Conservation (phyloP, 257 asterid species). For the Asclepias syriaca region DNA sequence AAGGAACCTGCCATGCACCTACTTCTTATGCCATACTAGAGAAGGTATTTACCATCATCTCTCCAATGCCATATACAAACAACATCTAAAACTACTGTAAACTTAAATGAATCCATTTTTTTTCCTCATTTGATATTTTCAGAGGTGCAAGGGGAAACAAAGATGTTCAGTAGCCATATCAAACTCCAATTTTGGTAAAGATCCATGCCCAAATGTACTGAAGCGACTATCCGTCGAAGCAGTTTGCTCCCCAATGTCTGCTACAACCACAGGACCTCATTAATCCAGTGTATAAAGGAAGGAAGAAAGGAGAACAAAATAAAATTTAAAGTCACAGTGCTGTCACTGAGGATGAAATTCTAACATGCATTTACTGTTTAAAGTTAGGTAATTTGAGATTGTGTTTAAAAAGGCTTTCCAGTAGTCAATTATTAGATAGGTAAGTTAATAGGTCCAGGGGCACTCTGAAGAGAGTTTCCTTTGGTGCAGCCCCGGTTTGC, state of each 20-base stretch:
- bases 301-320: background rate
- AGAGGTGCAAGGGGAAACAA: constrained; percentile 76
- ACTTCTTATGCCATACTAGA: constrained; percentile 48
- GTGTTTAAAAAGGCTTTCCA: constrained; percentile 28
- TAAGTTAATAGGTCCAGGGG: constrained; percentile 26
- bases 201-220: constrained; percentile 77
- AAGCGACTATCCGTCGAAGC: constrained; percentile 90
- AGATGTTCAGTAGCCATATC: constrained; percentile 68
- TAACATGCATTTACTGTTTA: constrained; percentile 8
- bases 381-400: constrained; percentile 12
- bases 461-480: constrained; percentile 31
- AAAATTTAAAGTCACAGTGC: background rate
- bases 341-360: background rate
- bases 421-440: constrained; percentile 21
- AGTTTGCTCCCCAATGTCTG: constrained; percentile 44
- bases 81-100: background rate
- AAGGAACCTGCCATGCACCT: constrained; percentile 89
- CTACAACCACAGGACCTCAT: constrained; percentile 15
- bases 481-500: constrained; percentile 31
- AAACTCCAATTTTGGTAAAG: constrained; percentile 63
- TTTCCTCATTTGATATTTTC: constrained; percentile 21
- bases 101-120: background rate
- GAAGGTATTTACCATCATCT: constrained; percentile 38
- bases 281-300: background rate
- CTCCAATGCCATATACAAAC: background rate